These are phyloP conservation scores for Uncinocarpus reesii DNA, from an alignment of 2,329 filamentous ascomycete genomes.

Conservation along the genomic window DNA sequence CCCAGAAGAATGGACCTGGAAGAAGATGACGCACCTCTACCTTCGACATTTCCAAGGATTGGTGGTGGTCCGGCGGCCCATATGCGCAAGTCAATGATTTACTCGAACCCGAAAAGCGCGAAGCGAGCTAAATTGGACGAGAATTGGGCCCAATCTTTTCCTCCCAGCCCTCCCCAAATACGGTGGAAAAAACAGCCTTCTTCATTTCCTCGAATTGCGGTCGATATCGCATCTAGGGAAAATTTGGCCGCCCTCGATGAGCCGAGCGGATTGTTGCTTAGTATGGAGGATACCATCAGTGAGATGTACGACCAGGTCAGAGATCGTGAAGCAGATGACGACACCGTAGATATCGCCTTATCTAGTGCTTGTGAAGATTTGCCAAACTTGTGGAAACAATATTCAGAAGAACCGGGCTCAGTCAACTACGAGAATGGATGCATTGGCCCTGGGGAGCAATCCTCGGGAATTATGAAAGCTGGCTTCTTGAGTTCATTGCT, in stretches of 20 bases:
- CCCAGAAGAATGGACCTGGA: slow-evolving; percentile 14
- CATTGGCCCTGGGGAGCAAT: slow-evolving; percentile 55
- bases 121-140: slow-evolving; percentile 37
- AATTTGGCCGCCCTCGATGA: slow-evolving; percentile 56
- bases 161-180: slow-evolving; percentile 27
- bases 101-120: slow-evolving; percentile 35
- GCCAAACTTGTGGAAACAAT: slow-evolving; percentile 27
- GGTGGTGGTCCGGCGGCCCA: slow-evolving; percentile 1
- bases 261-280: slow-evolving; percentile 58
- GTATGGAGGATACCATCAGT: slow-evolving; percentile 61
- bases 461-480: slow-evolving; percentile 61
- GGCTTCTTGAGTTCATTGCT: slow-evolving; percentile 67
- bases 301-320: slow-evolving; percentile 47
- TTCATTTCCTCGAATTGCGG: slow-evolving; percentile 60
- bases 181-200: slow-evolving; percentile 44
- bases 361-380: slow-evolving; percentile 30
- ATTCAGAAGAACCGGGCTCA: slow-evolving; percentile 36
- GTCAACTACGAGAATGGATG: slow-evolving; percentile 41
- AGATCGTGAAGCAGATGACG: slow-evolving; percentile 25
- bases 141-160: slow-evolving; percentile 28
- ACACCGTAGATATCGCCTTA: slow-evolving; percentile 24
- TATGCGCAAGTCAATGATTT: slow-evolving; percentile 30
- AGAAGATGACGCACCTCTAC: slow-evolving; percentile 1
- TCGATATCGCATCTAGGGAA: slow-evolving; percentile 51
- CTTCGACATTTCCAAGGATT: neutral